phyloP scores from a whole-genome alignment of 768 basidiomycete genomes.

The Podaxis mareebaensis region DNA sequence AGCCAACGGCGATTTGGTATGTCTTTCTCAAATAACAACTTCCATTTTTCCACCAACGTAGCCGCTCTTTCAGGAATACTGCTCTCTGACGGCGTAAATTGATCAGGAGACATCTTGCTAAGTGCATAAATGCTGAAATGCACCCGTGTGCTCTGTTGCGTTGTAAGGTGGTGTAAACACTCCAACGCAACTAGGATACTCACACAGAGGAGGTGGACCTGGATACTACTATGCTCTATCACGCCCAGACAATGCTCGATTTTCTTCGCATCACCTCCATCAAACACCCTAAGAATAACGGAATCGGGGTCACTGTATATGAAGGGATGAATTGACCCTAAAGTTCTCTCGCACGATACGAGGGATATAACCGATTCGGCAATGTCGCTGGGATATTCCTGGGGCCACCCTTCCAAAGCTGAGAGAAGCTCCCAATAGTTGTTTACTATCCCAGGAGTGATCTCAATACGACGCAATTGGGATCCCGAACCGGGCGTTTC shows the following conservation, averaged over 20 bases:
- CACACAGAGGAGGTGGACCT: not conserved
- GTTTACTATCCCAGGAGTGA: not conserved
- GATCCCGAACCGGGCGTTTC: not conserved
- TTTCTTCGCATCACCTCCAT: not conserved
- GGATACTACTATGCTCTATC: not conserved
- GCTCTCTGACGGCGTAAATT: conserved; percentile 12
- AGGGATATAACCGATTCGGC: not conserved
- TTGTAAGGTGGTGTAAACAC: not conserved
- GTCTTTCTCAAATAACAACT: conserved; percentile 16
- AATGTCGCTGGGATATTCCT: not conserved
- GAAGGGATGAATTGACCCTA: not conserved
- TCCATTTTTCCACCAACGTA: conserved; percentile 22
- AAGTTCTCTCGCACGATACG: not conserved
- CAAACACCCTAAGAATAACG: not conserved
- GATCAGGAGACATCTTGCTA: conserved; percentile 16
- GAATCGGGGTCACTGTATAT: not conserved
- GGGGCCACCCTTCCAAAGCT: not conserved
- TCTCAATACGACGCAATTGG: not conserved
- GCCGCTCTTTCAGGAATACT: conserved; percentile 16
- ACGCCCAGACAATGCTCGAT: not conserved
- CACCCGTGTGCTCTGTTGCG: not conserved
- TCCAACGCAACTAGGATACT: not conserved
- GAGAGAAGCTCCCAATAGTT: not conserved
- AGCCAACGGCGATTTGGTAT: conserved; percentile 21
- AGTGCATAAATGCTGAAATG: conserved; percentile 9